Conservation (phyloP, 129 eudicot species). For the Heracleum sosnowskyi region DNA sequence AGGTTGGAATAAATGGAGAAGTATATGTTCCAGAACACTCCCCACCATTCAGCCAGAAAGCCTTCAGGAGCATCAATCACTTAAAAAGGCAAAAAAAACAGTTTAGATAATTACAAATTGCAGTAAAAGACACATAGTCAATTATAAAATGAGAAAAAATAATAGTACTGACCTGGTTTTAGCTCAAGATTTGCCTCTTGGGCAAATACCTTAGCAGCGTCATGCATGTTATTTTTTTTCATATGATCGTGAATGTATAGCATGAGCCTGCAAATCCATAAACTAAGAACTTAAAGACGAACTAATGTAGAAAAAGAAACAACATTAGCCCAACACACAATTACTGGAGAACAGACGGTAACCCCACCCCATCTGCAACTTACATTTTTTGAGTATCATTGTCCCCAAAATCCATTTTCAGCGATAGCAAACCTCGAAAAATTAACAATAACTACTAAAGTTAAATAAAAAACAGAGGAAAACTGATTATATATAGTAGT, state of each 20-base stretch:
- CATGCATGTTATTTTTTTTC: slow-evolving; percentile 14
- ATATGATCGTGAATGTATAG: slow-evolving; percentile 14
- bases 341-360: background rate
- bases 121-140: background rate
- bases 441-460: too few relatives aligned
- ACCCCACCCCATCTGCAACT: background rate
- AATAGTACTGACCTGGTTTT: slow-evolving; percentile 10
- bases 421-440: background rate
- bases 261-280: slow-evolving; percentile 1
- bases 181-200: slow-evolving; percentile 15
- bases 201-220: slow-evolving; percentile 14
- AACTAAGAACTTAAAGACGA: background rate
- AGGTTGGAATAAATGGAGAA: background rate
- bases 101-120: too few relatives aligned
- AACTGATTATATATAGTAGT: background rate
- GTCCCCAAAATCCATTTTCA: background rate
- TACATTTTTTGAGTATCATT: background rate
- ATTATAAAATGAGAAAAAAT: background rate
- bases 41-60: slow-evolving; percentile 43
- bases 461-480: background rate
- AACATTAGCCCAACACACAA: background rate
- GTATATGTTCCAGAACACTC: slow-evolving; percentile 20
- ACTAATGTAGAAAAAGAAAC: background rate
- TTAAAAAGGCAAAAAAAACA: background rate
- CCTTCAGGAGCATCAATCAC: slow-evolving; percentile 20